Base-by-base conservation (phyloP, 139 green algal genomes). In the Chlorella sp. region DNA sequence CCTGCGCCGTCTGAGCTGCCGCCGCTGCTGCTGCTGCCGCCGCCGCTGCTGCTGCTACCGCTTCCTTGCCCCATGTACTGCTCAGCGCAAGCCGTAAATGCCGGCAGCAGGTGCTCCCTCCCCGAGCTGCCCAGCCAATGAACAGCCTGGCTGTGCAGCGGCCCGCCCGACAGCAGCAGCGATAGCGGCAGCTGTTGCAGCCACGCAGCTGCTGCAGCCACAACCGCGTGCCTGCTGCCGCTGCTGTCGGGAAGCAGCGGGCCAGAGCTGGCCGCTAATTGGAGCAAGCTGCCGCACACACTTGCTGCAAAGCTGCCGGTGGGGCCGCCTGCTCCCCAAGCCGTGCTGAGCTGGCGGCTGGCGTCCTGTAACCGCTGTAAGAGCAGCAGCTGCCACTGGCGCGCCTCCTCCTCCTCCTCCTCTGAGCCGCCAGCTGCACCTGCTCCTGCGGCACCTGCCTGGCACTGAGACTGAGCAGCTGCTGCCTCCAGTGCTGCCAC, bases 171-270 rank as follows among this genome's bases (percentile, higher is more conserved):
- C 80, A 75, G 80, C 44, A 85, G 48, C 46, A 79, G 48, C 16
- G 80, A 36, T 48, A 84, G 48, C 8, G 68, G 80, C 68, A 85
- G 36, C 68, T 73, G 36, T 28, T 85, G 34, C 48, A 85, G 80
- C 80, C 80, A 85, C 24, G 48, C 24, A 3, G 30, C 80, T 0
- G 28, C 48, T 17, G 36, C 38, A 14, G 30, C 28, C 20, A 85
- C 36, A 74, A 64, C 79, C 67, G 74, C 44, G 34, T 34, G 2
- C 4, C 46, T 67, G 74, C 19, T 67, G 48, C 46, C 24, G 24
- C 6, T 19, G 34, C 20, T 62, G 43, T n/a, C 22, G 38, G 76
- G n/a, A 20, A 19, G 28, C 60, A 83, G 56, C 22, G 28, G 58
- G 4, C 77, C 40, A 34, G 5, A 20, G 79, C 64, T 28, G 79